These are phyloP conservation scores for Camellia granthamiana DNA, from an alignment of 148 eudicot genomes.

Conservation along the genomic window DNA sequence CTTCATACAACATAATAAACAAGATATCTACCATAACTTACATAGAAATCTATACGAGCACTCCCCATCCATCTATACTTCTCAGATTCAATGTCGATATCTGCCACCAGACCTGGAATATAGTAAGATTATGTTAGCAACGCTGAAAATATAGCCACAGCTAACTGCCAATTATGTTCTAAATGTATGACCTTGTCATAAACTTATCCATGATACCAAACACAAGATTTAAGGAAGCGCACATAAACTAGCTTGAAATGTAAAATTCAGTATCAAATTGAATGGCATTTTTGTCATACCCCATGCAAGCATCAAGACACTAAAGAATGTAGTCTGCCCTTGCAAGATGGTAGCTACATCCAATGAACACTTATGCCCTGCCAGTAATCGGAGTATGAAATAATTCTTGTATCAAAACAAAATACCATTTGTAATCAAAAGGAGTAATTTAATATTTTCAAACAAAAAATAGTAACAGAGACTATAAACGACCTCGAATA, in stretches of 20 bases:
- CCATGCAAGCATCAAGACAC: conserved; percentile 97
- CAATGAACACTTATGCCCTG: conserved; percentile 73
- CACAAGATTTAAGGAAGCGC: not conserved
- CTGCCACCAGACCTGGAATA: conserved; percentile 79
- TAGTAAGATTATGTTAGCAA: conserved; percentile 1
- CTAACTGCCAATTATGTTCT: not conserved
- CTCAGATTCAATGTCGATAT: conserved; percentile 95
- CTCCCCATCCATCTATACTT: conserved; percentile 98
- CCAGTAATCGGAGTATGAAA: conserved; percentile 13
- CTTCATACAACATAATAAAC: not conserved
- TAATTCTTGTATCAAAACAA: conserved; percentile 11
- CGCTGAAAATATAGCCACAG: not conserved
- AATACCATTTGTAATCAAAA: conserved; percentile 5
- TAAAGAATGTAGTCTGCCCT: conserved; percentile 66
- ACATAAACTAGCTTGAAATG: conserved; percentile 10
- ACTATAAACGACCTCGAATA: conserved; percentile 56
- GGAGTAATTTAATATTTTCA: not conserved
- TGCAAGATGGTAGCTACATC: conserved; percentile 87
- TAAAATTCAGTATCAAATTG: conserved; percentile 2
- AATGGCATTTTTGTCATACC: conserved; percentile 40
- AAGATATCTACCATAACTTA: conserved; percentile 26
- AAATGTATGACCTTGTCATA: not conserved
- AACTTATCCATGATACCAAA: not conserved
- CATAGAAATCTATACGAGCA: conserved; percentile 85
- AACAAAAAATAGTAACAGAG: not conserved